These are phyloP conservation scores for Phyllosticta citrichinensis DNA, from an alignment of 2,329 filamentous ascomycete species.

Conservation along the genomic window DNA sequence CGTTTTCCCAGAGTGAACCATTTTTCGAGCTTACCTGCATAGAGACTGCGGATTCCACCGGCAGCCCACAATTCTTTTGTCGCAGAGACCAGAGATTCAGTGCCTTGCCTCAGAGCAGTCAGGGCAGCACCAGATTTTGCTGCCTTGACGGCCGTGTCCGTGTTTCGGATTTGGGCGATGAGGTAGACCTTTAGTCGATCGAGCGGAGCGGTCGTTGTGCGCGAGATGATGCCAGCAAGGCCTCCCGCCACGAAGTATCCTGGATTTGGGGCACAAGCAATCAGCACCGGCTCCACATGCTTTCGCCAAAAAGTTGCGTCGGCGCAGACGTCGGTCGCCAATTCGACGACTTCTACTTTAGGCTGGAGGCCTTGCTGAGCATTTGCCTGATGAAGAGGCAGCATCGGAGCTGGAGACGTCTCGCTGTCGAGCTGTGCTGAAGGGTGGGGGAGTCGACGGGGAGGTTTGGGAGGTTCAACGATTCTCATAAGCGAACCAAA, in stretches of 20 bases:
- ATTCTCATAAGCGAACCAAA: slow-evolving; percentile 68
- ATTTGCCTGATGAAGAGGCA: slow-evolving; percentile 18
- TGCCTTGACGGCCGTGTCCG: slow-evolving; percentile 51
- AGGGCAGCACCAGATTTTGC: slow-evolving; percentile 61
- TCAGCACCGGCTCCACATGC: slow-evolving; percentile 38
- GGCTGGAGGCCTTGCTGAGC: slow-evolving; percentile 18
- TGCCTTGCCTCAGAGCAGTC: slow-evolving; percentile 54
- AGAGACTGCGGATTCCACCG: slow-evolving; percentile 80
- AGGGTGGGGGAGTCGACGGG: slow-evolving; percentile 18
- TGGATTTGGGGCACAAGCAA: slow-evolving; percentile 65
- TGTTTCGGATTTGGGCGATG: slow-evolving; percentile 72
- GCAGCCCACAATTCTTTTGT: slow-evolving; percentile 71
- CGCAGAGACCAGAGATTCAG: slow-evolving; percentile 61
- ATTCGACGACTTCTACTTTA: slow-evolving; percentile 15
- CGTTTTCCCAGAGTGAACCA: background rate
- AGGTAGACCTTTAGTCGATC: slow-evolving; percentile 96
- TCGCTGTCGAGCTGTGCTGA: slow-evolving; percentile 3
- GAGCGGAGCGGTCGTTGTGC: slow-evolving; percentile 89
- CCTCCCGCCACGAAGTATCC: slow-evolving; percentile 97
- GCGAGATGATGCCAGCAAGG: slow-evolving; percentile 85
- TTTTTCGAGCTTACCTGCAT: slow-evolving; percentile 59
- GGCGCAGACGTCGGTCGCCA: slow-evolving; percentile 14
- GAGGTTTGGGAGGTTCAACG: slow-evolving; percentile 39
- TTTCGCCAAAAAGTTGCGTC: slow-evolving; percentile 14
- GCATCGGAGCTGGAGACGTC: slow-evolving; percentile 14